Conservation (phyloP, 179 eudicot genomes). For the Gypsophila paniculata region DNA sequence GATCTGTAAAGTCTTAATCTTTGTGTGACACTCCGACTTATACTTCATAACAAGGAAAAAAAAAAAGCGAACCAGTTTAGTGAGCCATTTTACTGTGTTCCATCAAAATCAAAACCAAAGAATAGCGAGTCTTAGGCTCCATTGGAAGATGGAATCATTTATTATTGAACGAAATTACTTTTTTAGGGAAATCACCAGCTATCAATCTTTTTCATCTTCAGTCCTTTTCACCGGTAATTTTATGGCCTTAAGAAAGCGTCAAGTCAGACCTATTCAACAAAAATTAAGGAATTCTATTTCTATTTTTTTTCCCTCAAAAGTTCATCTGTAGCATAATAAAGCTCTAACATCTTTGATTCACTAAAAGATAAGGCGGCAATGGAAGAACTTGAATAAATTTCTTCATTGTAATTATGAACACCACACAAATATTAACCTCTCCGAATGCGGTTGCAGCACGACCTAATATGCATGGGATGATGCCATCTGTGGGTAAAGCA, state of each 20-base stretch:
- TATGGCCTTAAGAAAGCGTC: neutral
- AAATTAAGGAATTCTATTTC: neutral
- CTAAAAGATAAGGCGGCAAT: constrained; percentile 1
- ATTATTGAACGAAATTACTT: neutral
- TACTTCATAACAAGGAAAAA: no score
- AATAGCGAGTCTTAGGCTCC: no score
- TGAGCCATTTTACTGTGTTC: no score
- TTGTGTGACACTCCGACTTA: no score
- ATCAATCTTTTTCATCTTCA: neutral
- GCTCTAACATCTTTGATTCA: neutral
- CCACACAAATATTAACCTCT: neutral
- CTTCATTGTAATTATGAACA: neutral
- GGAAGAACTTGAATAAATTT: neutral
- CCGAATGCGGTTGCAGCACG: neutral
- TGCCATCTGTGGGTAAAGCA: neutral
- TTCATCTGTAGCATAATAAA: neutral
- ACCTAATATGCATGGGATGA: neutral
- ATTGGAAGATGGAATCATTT: no score
- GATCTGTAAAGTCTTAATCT: no score
- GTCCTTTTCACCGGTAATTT: neutral
- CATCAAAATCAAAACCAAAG: no score
- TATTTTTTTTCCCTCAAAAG: neutral
- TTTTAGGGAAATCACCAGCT: neutral
- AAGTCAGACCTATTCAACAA: constrained; percentile 2
- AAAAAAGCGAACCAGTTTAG: no score